Evolutionary conservation across 805 yeast genomes (phyloP).

Genomic region (Cyberlindnera veronae): DNA sequence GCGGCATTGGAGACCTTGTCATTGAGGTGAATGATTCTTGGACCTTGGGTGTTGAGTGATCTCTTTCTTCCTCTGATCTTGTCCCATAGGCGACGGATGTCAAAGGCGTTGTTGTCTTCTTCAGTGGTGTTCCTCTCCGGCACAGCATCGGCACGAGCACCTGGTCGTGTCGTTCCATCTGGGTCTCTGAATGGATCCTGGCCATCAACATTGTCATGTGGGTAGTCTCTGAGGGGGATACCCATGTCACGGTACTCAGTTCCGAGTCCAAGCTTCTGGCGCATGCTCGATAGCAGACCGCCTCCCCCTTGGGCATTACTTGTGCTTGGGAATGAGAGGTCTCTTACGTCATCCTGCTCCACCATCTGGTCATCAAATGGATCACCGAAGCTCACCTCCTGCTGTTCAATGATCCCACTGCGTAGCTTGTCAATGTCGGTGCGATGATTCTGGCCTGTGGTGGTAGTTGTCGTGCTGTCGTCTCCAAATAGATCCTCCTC

Average conservation of each 20-base stretch:
- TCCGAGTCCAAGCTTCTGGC: conserved; percentile 22
- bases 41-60: conserved; percentile 34
- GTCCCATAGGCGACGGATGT: conserved; percentile 37
- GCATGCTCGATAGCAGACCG: conserved; percentile 22
- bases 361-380: conserved; percentile 31
- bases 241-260: conserved; percentile 27
- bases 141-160: conserved; percentile 14
- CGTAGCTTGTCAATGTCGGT: conserved; percentile 22
- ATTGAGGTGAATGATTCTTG: conserved; percentile 67
- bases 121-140: conserved; percentile 27
- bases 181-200: conserved; percentile 28
- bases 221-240: conserved; percentile 25
- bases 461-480: conserved; percentile 14
- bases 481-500: conserved; percentile 19
- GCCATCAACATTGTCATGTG: conserved; percentile 4
- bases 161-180: conserved; percentile 13
- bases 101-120: conserved; percentile 33
- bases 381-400: conserved; percentile 33
- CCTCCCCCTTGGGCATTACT: conserved; percentile 3
- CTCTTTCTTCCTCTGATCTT: conserved; percentile 31
- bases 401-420: conserved; percentile 30
- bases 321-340: conserved; percentile 5
- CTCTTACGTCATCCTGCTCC: conserved; percentile 35
- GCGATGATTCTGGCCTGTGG: neutral
- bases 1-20: conserved; percentile 52